Evolutionary conservation across 169 alveolate genomes (phyloP), one percentile per base, ranked within the genome.

Genomic region (Cryptosporidium ubiquitum): DNA sequence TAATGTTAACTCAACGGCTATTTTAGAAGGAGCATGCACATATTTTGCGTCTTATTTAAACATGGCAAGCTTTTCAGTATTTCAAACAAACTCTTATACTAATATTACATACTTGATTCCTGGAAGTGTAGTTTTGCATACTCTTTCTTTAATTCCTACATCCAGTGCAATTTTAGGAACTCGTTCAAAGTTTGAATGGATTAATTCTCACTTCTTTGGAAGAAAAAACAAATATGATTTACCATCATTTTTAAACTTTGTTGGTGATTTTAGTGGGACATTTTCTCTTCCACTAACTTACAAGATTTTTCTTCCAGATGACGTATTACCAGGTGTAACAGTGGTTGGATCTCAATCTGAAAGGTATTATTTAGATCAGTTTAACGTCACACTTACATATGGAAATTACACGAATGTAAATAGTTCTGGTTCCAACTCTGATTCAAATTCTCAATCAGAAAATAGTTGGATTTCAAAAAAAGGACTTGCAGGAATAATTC

Each of bases 231-330:
- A 42, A 5, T 61, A 61, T 61, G 75, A 79, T 61, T 68, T 79
- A 7, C 89, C 89, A 9, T 10, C 26, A 10, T 79, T 33, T 61
- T 47, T 79, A 10, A 79, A 79, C 69, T 29, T 79, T 23, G 89
- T 68, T 33, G 79, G 55, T 12, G 73, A 58, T 26, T 79, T 79
- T 61, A 55, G 42, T n/a, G 89, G 89, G 26, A 79, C 89, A n/a
- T 79, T 79, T 79, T 60, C 89, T 26, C 40, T 79, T 2, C 89
- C 89, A 23, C 35, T 79, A 1, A 61, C 20, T 42, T 79, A 79
- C 44, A 79, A 79, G 58, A 79, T 79, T 1, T 79, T 61, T 79
- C 61, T 79, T n/a, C 89, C 89, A n/a, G 75, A 79, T 61, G 89
- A 79, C 29, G 75, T 79, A 26, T 29, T 64, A 0, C 74, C 74